A percentile compares a stretch with the other conserved stretches of the same genome.
phyloP scores from a whole-genome alignment of 2,329 filamentous ascomycete species.

The Aaosphaeria pasadenensis region DNA sequence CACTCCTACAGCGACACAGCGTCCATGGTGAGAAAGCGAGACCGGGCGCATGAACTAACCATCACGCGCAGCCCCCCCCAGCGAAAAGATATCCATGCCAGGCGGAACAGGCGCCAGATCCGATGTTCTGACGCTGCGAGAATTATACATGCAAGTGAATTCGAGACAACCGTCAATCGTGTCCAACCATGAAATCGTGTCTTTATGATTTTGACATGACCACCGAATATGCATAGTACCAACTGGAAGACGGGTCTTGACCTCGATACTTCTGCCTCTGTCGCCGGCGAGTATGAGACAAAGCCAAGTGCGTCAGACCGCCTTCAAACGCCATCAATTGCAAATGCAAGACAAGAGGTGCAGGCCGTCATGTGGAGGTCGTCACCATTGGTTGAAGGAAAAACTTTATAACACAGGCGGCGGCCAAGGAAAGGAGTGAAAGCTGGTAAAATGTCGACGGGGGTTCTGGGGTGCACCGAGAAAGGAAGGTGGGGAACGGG shows the following conservation, averaged over 20 bases:
- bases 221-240: neutral
- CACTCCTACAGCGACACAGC: neutral
- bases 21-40: neutral
- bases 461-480: conserved; percentile 23
- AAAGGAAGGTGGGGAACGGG: conserved; percentile 30
- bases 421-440: conserved; percentile 11
- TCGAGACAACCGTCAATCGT: conserved; percentile 17
- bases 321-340: conserved; percentile 5
- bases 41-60: neutral
- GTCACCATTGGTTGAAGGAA: conserved; percentile 11
- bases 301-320: conserved; percentile 9
- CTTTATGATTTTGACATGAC: conserved; percentile 9
- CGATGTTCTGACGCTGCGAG: neutral
- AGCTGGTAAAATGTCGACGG: conserved; percentile 25
- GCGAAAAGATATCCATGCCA: neutral
- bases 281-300: conserved; percentile 13
- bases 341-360: conserved; percentile 9
- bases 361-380: conserved; percentile 9
- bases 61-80: neutral
- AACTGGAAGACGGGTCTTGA: conserved; percentile 10
- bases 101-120: neutral
- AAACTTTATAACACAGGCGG: conserved; percentile 7
- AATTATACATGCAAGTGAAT: conserved; percentile 4
- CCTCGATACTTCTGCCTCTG: conserved; percentile 12
- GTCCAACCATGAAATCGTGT: conserved; percentile 21